Conservation (phyloP, 2,329 filamentous ascomycete species). For the Pseudogymnoascus pannorum region DNA sequence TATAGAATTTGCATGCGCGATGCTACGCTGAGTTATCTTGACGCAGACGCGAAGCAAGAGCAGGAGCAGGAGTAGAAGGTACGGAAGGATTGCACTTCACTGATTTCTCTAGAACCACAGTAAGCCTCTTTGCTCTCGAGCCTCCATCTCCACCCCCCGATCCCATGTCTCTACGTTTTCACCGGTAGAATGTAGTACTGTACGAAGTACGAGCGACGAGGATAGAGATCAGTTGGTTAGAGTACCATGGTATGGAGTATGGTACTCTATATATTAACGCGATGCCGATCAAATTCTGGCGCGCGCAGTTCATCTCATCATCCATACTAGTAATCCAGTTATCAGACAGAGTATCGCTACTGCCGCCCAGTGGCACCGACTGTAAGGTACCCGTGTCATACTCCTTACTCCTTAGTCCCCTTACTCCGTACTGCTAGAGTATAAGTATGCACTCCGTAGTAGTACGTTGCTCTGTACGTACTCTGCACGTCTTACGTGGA, state of each 20-base stretch:
- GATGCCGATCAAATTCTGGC: not conserved
- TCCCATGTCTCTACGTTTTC: not conserved
- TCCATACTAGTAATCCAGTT: too few species aligned
- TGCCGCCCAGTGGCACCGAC: not conserved
- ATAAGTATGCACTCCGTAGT: too few species aligned
- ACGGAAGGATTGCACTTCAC: not conserved
- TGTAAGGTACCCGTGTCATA: not conserved
- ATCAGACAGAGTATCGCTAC: not conserved
- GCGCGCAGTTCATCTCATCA: constrained; percentile 1
- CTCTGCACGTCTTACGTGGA: not conserved
- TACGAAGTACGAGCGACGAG: not conserved
- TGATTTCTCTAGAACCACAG: not conserved
- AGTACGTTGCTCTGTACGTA: too few species aligned
- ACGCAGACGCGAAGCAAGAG: too few species aligned
- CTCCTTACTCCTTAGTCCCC: too few species aligned
- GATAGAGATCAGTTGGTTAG: not conserved
- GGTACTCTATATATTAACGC: not conserved
- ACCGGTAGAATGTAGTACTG: too few species aligned
- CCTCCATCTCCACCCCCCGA: not conserved
- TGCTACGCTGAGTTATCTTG: too few species aligned
- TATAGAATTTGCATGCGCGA: too few species aligned
- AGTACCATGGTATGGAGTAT: not conserved
- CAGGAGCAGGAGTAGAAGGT: not conserved
- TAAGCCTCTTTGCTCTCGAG: not conserved
- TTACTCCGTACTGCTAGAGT: too few species aligned